phyloP scores from a whole-genome alignment of 768 basidiomycete genomes.

The Trametopsis cervina region DNA sequence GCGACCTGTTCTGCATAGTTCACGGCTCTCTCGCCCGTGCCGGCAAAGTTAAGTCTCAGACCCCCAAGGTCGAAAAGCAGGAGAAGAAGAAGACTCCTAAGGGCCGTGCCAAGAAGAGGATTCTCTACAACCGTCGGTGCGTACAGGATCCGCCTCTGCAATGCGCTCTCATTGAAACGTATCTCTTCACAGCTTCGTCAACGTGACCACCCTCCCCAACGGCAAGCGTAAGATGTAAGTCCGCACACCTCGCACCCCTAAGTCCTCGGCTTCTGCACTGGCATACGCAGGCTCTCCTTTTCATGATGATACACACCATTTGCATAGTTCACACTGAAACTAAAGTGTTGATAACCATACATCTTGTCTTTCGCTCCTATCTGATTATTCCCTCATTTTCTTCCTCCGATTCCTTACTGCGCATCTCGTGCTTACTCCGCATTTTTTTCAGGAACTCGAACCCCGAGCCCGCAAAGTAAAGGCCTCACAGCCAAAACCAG shows the following conservation, averaged over 20 bases:
- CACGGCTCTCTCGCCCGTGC: slow-evolving; percentile 99
- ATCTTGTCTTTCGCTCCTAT: slow-evolving; percentile 99
- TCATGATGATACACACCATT: slow-evolving; percentile 52
- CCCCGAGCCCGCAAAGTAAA: slow-evolving; percentile 29
- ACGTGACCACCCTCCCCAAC: slow-evolving; percentile 83
- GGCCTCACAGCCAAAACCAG: neutral
- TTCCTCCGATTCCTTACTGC: slow-evolving; percentile 9
- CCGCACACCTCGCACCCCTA: slow-evolving; percentile 7
- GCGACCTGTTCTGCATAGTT: slow-evolving; percentile 40
- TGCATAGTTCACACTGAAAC: slow-evolving; percentile 99
- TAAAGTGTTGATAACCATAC: slow-evolving; percentile 73
- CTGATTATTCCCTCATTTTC: slow-evolving; percentile 45
- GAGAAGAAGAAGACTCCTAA: slow-evolving; percentile 99
- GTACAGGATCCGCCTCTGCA: too few species aligned
- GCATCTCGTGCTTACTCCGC: slow-evolving; percentile 10
- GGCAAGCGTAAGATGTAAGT: slow-evolving; percentile 98
- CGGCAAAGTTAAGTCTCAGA: slow-evolving; percentile 98
- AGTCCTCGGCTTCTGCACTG: slow-evolving; percentile 9
- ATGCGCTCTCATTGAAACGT: too few species aligned
- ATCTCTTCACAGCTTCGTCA: slow-evolving; percentile 74
- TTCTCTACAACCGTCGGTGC: slow-evolving; percentile 89
- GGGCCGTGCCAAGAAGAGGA: slow-evolving; percentile 96
- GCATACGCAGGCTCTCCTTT: slow-evolving; percentile 8
- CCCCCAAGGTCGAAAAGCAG: slow-evolving; percentile 96
- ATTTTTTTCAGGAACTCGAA: slow-evolving; percentile 28